A percentile compares a stretch with the other conserved stretches of the same genome.
These are phyloP conservation scores for Yamadazyma jaroonii DNA, from an alignment of 1,139 yeast genomes.

Conservation along the genomic window DNA sequence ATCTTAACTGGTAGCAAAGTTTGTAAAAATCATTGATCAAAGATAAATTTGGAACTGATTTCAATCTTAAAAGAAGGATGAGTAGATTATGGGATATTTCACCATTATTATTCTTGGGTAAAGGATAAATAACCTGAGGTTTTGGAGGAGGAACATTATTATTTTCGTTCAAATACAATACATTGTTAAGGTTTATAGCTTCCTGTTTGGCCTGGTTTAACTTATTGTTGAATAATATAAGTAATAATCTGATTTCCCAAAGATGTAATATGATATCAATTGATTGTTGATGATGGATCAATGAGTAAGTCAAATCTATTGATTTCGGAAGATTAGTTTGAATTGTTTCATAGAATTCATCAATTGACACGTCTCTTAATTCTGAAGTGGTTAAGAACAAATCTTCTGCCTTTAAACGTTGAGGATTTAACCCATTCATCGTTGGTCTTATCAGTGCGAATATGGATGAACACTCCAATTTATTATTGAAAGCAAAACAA, in stretches of 20 bases:
- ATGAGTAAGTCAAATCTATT: conserved; percentile 11
- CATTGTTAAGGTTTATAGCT: conserved; percentile 37
- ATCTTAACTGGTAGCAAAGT: conserved; percentile 36
- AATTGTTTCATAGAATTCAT: conserved; percentile 5
- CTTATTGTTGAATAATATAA: conserved; percentile 30
- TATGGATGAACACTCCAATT: conserved; percentile 23
- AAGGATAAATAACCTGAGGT: conserved; percentile 23
- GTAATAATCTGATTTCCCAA: conserved; percentile 39
- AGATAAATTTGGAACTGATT: conserved; percentile 35
- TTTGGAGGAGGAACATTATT: conserved; percentile 13
- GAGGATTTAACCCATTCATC: neutral
- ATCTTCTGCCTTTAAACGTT: too few species aligned
- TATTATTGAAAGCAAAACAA: conserved; percentile 35
- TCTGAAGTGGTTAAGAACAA: too few species aligned
- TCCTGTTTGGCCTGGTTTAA: conserved; percentile 34
- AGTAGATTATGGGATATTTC: conserved; percentile 17
- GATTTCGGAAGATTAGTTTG: conserved; percentile 1
- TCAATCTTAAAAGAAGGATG: conserved; percentile 33
- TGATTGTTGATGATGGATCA: conserved; percentile 13
- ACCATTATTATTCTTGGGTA: conserved; percentile 35
- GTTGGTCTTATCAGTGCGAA: neutral
- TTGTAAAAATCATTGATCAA: conserved; percentile 41
- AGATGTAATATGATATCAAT: conserved; percentile 18
- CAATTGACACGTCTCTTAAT: neutral
- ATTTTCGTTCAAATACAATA: conserved; percentile 33